Conservation (phyloP, 225 moss, liverwort and hornwort genomes). For the Asterella californica region DNA sequence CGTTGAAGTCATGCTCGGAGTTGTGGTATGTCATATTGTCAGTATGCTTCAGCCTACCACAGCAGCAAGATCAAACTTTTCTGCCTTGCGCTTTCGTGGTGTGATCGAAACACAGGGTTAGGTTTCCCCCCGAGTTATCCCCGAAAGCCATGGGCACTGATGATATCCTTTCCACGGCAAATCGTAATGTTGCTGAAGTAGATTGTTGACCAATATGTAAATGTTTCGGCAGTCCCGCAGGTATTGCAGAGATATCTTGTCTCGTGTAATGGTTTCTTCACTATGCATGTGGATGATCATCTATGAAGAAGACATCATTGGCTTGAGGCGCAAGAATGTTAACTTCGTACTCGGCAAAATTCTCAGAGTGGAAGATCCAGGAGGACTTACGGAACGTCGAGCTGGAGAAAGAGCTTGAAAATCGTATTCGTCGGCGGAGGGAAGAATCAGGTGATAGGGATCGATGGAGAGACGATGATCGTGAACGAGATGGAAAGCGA, state of each 20-base stretch:
- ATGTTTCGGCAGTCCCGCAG: neutral
- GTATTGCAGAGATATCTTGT: no score
- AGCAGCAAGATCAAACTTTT: no score
- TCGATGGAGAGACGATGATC: conserved; percentile 46
- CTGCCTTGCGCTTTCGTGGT: no score
- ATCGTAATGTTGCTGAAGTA: neutral
- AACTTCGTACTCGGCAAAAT: neutral
- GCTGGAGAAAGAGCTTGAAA: conserved; percentile 53
- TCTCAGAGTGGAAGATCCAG: conserved; percentile 46
- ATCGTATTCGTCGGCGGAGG: conserved; percentile 43
- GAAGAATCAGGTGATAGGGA: conserved; percentile 53
- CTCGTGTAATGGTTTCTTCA: no score
- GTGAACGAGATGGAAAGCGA: conserved; percentile 45
- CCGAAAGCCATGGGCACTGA: no score
- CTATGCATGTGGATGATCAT: neutral
- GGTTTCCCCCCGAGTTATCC: no score
- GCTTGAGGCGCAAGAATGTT: neutral
- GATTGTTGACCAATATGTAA: neutral
- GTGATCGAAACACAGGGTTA: no score
- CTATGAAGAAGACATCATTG: neutral
- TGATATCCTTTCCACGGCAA: no score
- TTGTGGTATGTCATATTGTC: no score
- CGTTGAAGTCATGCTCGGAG: no score
- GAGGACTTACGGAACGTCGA: conserved; percentile 48
- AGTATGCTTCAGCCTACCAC: no score